phyloP scores from a whole-genome alignment of 768 basidiomycete genomes.

The Candolleomyces eurysporus region DNA sequence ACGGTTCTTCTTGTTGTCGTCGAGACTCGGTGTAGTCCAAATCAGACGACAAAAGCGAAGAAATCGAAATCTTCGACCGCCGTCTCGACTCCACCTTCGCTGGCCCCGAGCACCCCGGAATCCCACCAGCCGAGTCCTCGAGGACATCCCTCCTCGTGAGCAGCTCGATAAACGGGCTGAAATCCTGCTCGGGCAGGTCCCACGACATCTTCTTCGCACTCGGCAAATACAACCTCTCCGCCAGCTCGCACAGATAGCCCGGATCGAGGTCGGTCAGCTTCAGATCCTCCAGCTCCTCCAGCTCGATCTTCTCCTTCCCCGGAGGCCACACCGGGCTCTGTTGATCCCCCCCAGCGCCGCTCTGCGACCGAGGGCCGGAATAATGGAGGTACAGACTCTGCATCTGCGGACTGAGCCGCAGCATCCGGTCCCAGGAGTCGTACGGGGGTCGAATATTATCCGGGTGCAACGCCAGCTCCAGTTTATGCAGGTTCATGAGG shows the following conservation, averaged over 20 bases:
- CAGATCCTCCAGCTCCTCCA: slow-evolving; percentile 42
- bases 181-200: slow-evolving; percentile 56
- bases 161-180: slow-evolving; percentile 43
- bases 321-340: slow-evolving; percentile 35
- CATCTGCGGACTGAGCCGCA: slow-evolving; percentile 47
- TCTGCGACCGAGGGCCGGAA: slow-evolving; percentile 47
- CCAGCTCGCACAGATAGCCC: slow-evolving; percentile 46
- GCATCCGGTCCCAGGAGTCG: slow-evolving; percentile 51
- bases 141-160: slow-evolving; percentile 19
- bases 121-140: neutral
- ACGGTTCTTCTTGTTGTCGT: too few relatives aligned
- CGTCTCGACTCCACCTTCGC: neutral
- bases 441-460: slow-evolving; percentile 58
- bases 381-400: slow-evolving; percentile 52
- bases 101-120: neutral
- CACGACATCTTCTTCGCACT: slow-evolving; percentile 42
- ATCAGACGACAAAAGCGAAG: slow-evolving; percentile 5
- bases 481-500: slow-evolving; percentile 44
- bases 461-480: slow-evolving; percentile 61
- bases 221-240: slow-evolving; percentile 48
- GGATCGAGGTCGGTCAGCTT: slow-evolving; percentile 55
- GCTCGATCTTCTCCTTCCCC: slow-evolving; percentile 28
- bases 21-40: neutral
- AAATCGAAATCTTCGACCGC: slow-evolving; percentile 7
- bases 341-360: slow-evolving; percentile 20